Evolutionary conservation across 805 yeast genomes (phyloP).

Genomic region (Scheffersomyces coipomensis): DNA sequence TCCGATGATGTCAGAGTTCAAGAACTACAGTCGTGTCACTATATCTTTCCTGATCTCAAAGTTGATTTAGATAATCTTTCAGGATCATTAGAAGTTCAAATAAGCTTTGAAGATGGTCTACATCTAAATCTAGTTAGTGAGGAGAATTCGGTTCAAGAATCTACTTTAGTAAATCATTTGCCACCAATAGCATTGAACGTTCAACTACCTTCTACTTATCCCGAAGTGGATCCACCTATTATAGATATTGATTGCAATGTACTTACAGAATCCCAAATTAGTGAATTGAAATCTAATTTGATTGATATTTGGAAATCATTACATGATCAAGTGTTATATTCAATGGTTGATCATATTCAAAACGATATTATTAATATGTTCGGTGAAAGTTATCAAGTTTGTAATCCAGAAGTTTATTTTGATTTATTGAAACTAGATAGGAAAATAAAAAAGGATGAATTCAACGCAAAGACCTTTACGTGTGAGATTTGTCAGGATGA

Average conservation of each 20-base stretch:
- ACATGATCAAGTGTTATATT: constrained; percentile 39
- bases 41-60: constrained; percentile 40
- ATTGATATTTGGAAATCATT: constrained; percentile 30
- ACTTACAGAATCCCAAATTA: constrained; percentile 15
- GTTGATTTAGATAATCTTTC: constrained; percentile 7
- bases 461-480: constrained; percentile 35
- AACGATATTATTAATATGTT: constrained; percentile 8
- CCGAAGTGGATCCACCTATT: constrained; percentile 23
- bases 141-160: not conserved
- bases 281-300: constrained; percentile 14
- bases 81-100: constrained; percentile 27
- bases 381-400: constrained; percentile 6
- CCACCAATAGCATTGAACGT: constrained; percentile 31
- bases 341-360: constrained; percentile 39
- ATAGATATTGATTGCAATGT: constrained; percentile 26
- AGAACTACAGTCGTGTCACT: constrained; percentile 39
- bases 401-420: constrained; percentile 10
- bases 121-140: constrained; percentile 7
- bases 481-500: constrained; percentile 60
- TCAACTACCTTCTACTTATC: constrained; percentile 33
- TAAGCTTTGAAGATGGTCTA: constrained; percentile 16
- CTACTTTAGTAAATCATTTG: constrained; percentile 17
- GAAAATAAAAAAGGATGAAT: constrained; percentile 18
- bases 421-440: constrained; percentile 18
- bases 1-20: constrained; percentile 24